Conservation (phyloP, 2,329 filamentous ascomycete species). For the Pleomassaria siparia region DNA sequence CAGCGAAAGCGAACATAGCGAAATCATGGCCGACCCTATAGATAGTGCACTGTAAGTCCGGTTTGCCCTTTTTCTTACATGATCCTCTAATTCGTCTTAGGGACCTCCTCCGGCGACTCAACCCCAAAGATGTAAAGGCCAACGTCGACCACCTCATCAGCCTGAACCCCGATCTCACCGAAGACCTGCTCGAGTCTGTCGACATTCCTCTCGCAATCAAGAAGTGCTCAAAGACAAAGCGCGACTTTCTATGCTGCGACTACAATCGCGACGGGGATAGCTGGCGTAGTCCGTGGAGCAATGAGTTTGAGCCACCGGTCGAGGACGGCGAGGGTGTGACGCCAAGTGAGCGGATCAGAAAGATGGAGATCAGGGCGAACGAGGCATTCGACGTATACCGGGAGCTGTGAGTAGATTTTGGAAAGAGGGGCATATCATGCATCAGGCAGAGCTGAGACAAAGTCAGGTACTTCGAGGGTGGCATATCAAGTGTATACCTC, state of each 20-base stretch:
- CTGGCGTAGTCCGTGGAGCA: slow-evolving; percentile 98
- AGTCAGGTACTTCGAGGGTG: slow-evolving; percentile 82
- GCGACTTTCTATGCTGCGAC: slow-evolving; percentile 97
- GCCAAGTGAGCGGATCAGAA: slow-evolving; percentile 85
- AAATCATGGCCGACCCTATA: slow-evolving; percentile 41
- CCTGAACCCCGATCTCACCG: slow-evolving; percentile 87
- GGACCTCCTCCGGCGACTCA: slow-evolving; percentile 96
- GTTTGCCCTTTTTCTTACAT: slow-evolving; percentile 11
- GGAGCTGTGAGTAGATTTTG: slow-evolving; percentile 63
- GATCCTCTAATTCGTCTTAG: slow-evolving; percentile 51
- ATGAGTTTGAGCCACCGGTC: slow-evolving; percentile 92
- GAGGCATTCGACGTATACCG: slow-evolving; percentile 96
- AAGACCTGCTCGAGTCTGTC: slow-evolving; percentile 96
- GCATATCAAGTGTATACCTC: slow-evolving; percentile 93
- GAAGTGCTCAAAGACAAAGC: slow-evolving; percentile 82
- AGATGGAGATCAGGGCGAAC: slow-evolving; percentile 92
- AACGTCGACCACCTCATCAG: slow-evolving; percentile 89
- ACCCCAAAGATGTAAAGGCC: slow-evolving; percentile 84
- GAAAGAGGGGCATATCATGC: background rate
- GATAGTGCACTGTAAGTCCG: slow-evolving; percentile 72
- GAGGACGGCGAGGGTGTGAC: slow-evolving; percentile 77
- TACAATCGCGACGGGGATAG: slow-evolving; percentile 99
- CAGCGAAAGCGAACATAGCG: slow-evolving; percentile 3
- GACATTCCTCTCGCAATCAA: slow-evolving; percentile 89
- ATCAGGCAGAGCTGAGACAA: background rate